Conservation (phyloP, 306 rosid species). For the Lablab purpureus region DNA sequence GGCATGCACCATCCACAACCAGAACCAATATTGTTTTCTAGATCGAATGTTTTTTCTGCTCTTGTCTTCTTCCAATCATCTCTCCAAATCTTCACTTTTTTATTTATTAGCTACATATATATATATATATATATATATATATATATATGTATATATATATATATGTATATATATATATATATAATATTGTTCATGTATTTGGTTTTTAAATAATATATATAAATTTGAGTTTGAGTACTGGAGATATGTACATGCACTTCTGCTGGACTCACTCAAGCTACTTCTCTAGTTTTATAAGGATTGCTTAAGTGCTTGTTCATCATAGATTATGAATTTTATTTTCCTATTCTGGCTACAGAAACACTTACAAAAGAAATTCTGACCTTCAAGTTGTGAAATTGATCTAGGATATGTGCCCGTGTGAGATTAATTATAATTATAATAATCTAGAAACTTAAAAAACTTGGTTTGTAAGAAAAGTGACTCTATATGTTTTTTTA, state of each 20-base stretch:
- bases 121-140: too few species aligned
- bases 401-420: too few species aligned
- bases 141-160: too few species aligned
- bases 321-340: too few species aligned
- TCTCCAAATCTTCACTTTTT: background rate
- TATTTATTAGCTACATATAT: background rate
- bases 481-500: background rate
- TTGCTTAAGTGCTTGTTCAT: too few species aligned
- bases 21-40: background rate
- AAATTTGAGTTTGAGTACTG: background rate
- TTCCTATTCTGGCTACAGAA: too few species aligned
- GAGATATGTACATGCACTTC: too few species aligned
- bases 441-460: background rate
- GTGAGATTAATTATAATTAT: background rate
- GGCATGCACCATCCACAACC: background rate
- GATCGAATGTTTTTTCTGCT: conserved; percentile 24
- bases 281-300: too few species aligned
- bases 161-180: too few species aligned
- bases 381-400: too few species aligned
- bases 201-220: background rate
- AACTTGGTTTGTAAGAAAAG: background rate
- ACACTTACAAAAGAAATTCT: too few species aligned
- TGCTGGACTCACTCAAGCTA: too few species aligned
- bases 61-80: conserved; percentile 13
- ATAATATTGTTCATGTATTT: background rate